A percentile compares a stretch with the other conserved stretches of the same genome.
phyloP scores from a whole-genome alignment of 352 stramenopile genomes.

The Phytophthora cryptogea region DNA sequence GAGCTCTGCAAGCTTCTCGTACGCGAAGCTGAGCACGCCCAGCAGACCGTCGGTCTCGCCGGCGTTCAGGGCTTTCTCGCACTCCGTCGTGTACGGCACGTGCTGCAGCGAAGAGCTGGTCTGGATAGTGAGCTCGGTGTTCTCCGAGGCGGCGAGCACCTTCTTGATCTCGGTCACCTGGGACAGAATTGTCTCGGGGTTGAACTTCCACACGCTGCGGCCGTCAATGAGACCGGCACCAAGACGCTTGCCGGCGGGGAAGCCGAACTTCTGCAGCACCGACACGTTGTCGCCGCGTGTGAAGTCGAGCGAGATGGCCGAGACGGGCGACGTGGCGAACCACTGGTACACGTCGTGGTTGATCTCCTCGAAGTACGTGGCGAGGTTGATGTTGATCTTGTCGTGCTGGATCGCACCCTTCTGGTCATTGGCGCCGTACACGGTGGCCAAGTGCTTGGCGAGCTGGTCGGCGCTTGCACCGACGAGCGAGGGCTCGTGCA shows the following conservation, averaged over 20 bases:
- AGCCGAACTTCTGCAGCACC: conserved; percentile 86
- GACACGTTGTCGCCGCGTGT: conserved; percentile 87
- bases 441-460: conserved; percentile 54
- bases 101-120: conserved; percentile 91
- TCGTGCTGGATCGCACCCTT: conserved; percentile 67
- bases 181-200: conserved; percentile 59
- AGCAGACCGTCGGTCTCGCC: conserved; percentile 74
- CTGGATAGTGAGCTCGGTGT: conserved; percentile 77
- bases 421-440: conserved; percentile 68
- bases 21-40: conserved; percentile 86
- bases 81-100: conserved; percentile 87
- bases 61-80: conserved; percentile 71
- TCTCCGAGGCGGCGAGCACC: conserved; percentile 49
- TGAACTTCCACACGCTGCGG: conserved; percentile 92
- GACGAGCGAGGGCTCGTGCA: conserved; percentile 92
- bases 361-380: conserved; percentile 92
- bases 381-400: conserved; percentile 72
- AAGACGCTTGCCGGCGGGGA: conserved; percentile 84
- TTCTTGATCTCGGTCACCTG: conserved; percentile 67
- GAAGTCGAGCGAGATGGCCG: conserved; percentile 91
- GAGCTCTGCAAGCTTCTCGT: conserved; percentile 91
- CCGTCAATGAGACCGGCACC: conserved; percentile 90
- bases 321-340: conserved; percentile 75
- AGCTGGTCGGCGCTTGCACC: conserved; percentile 64
- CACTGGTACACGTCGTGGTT: conserved; percentile 89